phyloP scores from a whole-genome alignment of 352 stramenopile species.

The Pythium pectinolyticum region DNA sequence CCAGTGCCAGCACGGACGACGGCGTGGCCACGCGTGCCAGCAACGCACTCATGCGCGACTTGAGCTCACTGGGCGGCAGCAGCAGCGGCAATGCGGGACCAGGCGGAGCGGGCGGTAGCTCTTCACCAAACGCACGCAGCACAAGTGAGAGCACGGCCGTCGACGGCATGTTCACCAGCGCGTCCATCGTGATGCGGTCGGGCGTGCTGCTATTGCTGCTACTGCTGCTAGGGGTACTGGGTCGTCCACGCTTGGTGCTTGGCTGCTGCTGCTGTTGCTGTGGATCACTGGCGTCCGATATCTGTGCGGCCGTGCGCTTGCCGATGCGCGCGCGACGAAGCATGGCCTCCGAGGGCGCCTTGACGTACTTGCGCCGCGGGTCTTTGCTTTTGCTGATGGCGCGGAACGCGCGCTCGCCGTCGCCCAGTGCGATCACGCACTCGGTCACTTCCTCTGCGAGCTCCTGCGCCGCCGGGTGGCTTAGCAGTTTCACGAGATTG shows the following conservation, averaged over 20 bases:
- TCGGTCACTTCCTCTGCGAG: conserved; percentile 77
- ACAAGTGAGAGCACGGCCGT: conserved; percentile 73
- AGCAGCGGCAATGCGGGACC: conserved; percentile 62
- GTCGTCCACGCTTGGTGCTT: conserved; percentile 43
- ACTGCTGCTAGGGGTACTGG: not conserved
- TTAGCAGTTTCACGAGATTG: conserved; percentile 73
- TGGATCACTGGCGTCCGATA: conserved; percentile 59
- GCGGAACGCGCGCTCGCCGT: conserved; percentile 71
- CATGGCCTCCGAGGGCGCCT: conserved; percentile 64
- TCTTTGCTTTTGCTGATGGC: conserved; percentile 83
- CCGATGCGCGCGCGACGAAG: conserved; percentile 63
- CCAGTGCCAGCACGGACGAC: conserved; percentile 74
- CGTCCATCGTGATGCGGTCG: conserved; percentile 52
- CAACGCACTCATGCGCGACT: conserved; percentile 59
- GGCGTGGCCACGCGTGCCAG: conserved; percentile 66
- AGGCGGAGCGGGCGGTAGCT: conserved; percentile 50
- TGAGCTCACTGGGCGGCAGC: conserved; percentile 72
- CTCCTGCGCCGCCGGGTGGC: conserved; percentile 51
- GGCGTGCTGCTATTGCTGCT: not conserved
- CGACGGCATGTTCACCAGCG: conserved; percentile 76
- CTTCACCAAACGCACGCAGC: conserved; percentile 59
- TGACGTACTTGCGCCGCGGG: conserved; percentile 70
- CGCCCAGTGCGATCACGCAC: conserved; percentile 63
- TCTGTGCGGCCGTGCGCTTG: conserved; percentile 59
- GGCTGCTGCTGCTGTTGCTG: too few relatives aligned